Percentiles rank a stretch among this genome's conserved stretches.
Evolutionary conservation across 1,284 basidiomycete species (phyloP).

Genomic region (Sphagnurus paluster): DNA sequence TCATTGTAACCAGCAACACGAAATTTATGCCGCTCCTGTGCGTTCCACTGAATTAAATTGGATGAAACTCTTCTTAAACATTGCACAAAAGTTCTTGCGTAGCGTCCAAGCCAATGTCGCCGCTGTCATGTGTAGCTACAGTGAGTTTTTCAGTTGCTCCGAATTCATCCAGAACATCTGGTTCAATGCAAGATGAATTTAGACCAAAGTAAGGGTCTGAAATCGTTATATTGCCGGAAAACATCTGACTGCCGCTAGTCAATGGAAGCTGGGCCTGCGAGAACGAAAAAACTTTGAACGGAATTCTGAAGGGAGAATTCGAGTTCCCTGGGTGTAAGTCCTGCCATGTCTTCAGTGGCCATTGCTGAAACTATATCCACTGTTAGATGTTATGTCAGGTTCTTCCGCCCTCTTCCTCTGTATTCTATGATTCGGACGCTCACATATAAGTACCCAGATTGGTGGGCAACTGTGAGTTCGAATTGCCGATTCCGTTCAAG

Average conservation of each 20-base stretch:
- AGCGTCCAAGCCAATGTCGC: constrained; percentile 68
- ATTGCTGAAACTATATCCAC: no score
- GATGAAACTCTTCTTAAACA: not conserved
- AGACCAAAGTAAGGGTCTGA: constrained; percentile 41
- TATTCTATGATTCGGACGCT: not conserved
- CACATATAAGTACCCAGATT: constrained; percentile 25
- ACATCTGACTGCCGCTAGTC: constrained; percentile 30
- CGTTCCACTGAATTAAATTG: constrained; percentile 12
- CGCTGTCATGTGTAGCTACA: constrained; percentile 73
- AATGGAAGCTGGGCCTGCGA: constrained; percentile 71
- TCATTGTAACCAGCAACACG: constrained; percentile 44
- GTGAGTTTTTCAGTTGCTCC: constrained; percentile 27
- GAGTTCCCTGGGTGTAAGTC: constrained; percentile 69
- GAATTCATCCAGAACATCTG: not conserved
- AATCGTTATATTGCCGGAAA: not conserved
- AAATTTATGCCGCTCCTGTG: constrained; percentile 55
- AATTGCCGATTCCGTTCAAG: not conserved
- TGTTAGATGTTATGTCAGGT: constrained; percentile 53
- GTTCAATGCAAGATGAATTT: not conserved
- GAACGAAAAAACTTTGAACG: constrained; percentile 67
- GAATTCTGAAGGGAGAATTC: constrained; percentile 72
- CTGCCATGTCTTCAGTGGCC: no score
- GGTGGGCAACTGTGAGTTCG: constrained; percentile 34
- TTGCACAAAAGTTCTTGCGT: constrained; percentile 48
- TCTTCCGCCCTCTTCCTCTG: constrained; percentile 4